Percentiles rank a stretch among this genome's conserved stretches.
phyloP scores from a whole-genome alignment of 1,284 basidiomycete species.

The Singerocomus rubriflavus region DNA sequence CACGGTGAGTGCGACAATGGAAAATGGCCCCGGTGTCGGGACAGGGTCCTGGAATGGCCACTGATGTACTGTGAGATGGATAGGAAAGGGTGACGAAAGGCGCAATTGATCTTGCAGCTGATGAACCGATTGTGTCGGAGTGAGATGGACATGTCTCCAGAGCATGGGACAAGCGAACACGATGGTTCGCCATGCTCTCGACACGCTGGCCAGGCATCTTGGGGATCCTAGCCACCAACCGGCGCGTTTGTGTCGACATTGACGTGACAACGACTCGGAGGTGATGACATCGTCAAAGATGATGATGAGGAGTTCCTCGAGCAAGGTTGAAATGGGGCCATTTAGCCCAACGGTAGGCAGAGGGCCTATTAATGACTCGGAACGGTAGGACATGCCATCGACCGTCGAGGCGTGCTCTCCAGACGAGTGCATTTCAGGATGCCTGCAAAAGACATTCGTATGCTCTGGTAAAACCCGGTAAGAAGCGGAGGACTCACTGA shows the following conservation, averaged over 20 bases:
- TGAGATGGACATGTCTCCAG: constrained; percentile 20
- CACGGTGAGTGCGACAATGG: constrained; percentile 14
- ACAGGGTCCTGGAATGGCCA: constrained; percentile 18
- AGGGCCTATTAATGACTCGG: background rate
- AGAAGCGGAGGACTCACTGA: constrained; percentile 2
- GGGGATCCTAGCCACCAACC: constrained; percentile 7
- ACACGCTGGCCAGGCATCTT: constrained; percentile 18
- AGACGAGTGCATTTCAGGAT: background rate
- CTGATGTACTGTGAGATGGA: constrained; percentile 19
- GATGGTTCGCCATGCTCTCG: constrained; percentile 14
- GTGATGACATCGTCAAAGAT: constrained; percentile 20
- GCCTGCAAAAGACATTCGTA: background rate
- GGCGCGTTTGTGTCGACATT: background rate
- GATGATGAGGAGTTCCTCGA: constrained; percentile 22
- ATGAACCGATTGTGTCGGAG: constrained; percentile 12
- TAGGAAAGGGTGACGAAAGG: constrained; percentile 13
- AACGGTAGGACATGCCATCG: background rate
- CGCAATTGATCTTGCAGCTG: constrained; percentile 18
- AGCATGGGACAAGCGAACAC: constrained; percentile 18
- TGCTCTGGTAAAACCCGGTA: background rate
- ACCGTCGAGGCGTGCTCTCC: background rate
- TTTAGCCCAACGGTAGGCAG: background rate
- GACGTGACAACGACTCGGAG: constrained; percentile 6
- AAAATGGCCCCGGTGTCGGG: constrained; percentile 6
- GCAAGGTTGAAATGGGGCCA: constrained; percentile 11